phyloP scores from a whole-genome alignment of 495 filamentous ascomycete genomes.

The Aspergillus baeticus region DNA sequence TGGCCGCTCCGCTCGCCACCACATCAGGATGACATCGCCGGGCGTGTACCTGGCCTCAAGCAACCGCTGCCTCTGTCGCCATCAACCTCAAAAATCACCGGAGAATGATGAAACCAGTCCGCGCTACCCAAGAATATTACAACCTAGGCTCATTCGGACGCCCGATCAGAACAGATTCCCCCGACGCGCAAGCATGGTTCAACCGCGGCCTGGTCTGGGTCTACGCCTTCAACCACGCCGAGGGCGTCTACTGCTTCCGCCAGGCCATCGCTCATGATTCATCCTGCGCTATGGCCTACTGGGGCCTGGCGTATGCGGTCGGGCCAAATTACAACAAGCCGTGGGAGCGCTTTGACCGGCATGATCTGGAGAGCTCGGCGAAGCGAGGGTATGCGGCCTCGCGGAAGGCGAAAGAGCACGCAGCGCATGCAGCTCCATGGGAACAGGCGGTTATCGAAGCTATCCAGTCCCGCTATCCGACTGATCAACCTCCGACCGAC shows the following conservation, averaged over 20 bases:
- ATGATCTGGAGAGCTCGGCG: slow-evolving; percentile 47
- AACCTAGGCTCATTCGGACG: slow-evolving; percentile 53
- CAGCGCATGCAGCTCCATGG: slow-evolving; percentile 23
- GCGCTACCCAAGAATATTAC: slow-evolving; percentile 25
- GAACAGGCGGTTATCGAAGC: slow-evolving; percentile 61
- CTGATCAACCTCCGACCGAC: slow-evolving; percentile 30
- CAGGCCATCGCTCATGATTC: slow-evolving; percentile 52
- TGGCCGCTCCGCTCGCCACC: too few species aligned
- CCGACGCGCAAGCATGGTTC: slow-evolving; percentile 26
- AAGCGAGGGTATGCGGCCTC: slow-evolving; percentile 43
- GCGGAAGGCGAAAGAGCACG: slow-evolving; percentile 36
- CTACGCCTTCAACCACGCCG: slow-evolving; percentile 31
- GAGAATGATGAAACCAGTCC: neutral
- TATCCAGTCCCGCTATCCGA: slow-evolving; percentile 53
- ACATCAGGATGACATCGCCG: neutral
- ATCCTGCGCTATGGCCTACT: slow-evolving; percentile 62
- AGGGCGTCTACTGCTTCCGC: slow-evolving; percentile 18
- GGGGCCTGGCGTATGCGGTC: slow-evolving; percentile 63
- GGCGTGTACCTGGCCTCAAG: neutral
- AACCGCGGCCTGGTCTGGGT: slow-evolving; percentile 28
- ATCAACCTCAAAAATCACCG: too few species aligned
- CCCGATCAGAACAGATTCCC: slow-evolving; percentile 40
- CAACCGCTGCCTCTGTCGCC: too few species aligned
- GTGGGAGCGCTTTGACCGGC: slow-evolving; percentile 61
- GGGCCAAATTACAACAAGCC: slow-evolving; percentile 77